Conservation (phyloP, 169 alveolate species). For the Miamiensis avidus region DNA sequence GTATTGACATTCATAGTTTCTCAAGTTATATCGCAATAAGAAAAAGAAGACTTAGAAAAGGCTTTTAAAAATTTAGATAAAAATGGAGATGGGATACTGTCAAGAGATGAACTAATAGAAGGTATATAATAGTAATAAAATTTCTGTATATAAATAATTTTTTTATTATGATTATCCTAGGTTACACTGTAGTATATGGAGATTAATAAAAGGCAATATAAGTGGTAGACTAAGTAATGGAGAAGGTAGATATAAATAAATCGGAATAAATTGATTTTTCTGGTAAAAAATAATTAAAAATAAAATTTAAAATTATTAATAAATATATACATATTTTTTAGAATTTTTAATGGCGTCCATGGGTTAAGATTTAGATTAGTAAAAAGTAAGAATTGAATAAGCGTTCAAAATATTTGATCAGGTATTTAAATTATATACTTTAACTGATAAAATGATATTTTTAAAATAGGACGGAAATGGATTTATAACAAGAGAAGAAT, state of each 20-base stretch:
- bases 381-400: constrained; percentile 27
- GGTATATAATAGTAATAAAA: constrained; percentile 22
- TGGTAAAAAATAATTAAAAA: not conserved
- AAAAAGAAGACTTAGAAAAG: constrained; percentile 52
- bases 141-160: not conserved
- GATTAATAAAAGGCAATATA: constrained; percentile 32
- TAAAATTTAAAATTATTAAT: not conserved
- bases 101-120: constrained; percentile 58
- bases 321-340: not conserved
- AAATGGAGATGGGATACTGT: constrained; percentile 60
- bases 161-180: not conserved
- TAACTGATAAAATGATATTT: too few species aligned
- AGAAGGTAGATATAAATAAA: constrained; percentile 36
- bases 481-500: constrained; percentile 39
- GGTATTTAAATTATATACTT: too few species aligned
- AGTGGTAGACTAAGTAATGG: constrained; percentile 37
- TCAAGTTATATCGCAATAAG: constrained; percentile 46
- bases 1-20: constrained; percentile 57
- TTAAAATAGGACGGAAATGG: constrained; percentile 50
- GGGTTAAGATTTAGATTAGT: constrained; percentile 22
- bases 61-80: constrained; percentile 55
- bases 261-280: constrained; percentile 42
- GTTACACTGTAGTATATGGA: constrained; percentile 21
- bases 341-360: constrained; percentile 38
- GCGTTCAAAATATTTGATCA: constrained; percentile 46